Evolutionary conservation across 108 stramenopile species (phyloP).

Genomic region (Pseudonitzschia pungens): DNA sequence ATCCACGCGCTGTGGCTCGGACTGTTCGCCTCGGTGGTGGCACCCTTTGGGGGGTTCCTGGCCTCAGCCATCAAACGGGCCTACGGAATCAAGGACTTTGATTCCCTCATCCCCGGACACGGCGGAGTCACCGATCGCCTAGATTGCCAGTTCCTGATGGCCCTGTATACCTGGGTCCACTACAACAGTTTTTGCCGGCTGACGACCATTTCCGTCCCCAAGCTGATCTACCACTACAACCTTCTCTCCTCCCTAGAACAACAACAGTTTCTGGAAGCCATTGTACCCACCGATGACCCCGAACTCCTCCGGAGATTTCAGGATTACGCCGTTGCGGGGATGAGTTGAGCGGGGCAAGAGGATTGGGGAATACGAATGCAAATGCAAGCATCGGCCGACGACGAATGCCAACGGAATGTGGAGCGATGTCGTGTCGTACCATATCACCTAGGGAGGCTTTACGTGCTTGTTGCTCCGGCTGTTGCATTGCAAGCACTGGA

Average conservation of each 20-base stretch:
- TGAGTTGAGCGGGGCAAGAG: no score
- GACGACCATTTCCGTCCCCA: constrained; percentile 79
- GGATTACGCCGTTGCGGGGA: constrained; percentile 5
- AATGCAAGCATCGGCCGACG: no score
- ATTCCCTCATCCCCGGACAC: constrained; percentile 94
- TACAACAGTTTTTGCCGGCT: constrained; percentile 93
- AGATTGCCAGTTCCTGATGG: constrained; percentile 98
- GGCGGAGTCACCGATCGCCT: constrained; percentile 98
- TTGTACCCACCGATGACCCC: not conserved
- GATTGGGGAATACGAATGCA: no score
- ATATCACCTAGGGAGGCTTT: no score
- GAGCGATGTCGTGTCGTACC: no score
- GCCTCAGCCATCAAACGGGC: constrained; percentile 97
- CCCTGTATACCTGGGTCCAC: constrained; percentile 94
- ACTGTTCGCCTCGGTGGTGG: constrained; percentile 88
- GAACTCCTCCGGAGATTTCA: not conserved
- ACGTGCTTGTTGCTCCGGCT: no score
- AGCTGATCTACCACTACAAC: constrained; percentile 82
- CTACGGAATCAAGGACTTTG: constrained; percentile 97
- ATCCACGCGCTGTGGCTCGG: constrained; percentile 88
- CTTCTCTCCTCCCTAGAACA: constrained; percentile 45
- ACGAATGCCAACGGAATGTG: no score
- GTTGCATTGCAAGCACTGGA: no score
- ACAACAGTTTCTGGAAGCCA: constrained; percentile 38
- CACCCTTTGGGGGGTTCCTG: constrained; percentile 98